phyloP scores from a whole-genome alignment of 2,329 filamentous ascomycete genomes.

The Chrysosporium keratinophilum region DNA sequence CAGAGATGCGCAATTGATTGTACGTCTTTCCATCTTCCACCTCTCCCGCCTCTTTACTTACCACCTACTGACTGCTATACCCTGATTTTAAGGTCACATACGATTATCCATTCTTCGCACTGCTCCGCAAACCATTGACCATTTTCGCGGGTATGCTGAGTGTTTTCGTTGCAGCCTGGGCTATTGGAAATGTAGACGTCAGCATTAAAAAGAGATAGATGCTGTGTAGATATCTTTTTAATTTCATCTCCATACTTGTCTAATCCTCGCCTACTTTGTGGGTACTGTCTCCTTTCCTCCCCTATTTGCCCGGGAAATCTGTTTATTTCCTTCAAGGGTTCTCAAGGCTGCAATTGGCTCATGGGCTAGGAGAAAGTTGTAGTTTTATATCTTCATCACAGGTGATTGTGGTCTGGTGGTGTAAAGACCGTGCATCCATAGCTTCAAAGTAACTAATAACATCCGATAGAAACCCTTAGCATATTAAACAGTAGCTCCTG shows the following conservation, averaged over 20 bases:
- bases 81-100: conserved; percentile 54
- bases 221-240: neutral
- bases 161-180: conserved; percentile 66
- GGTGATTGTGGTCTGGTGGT: too few relatives aligned
- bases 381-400: neutral
- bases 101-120: conserved; percentile 64
- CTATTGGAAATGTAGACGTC: conserved; percentile 66
- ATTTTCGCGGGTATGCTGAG: conserved; percentile 62
- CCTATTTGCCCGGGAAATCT: neutral
- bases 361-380: neutral
- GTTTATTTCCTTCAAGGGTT: neutral
- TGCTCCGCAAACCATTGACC: conserved; percentile 75
- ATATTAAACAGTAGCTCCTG: too few relatives aligned
- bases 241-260: neutral
- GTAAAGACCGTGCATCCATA: too few relatives aligned
- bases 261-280: neutral
- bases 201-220: conserved; percentile 57
- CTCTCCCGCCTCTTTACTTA: neutral
- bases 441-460: too few relatives aligned
- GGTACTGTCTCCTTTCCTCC: neutral
- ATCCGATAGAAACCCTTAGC: too few relatives aligned
- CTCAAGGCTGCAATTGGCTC: neutral
- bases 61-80: neutral
- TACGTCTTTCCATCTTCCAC: conserved; percentile 23
- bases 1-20: conserved; percentile 68